Evolutionary conservation across 192 early-diverging fungal species (phyloP), one percentile per base, ranked within the genome.

Genomic region (Coemansia sp.): DNA sequence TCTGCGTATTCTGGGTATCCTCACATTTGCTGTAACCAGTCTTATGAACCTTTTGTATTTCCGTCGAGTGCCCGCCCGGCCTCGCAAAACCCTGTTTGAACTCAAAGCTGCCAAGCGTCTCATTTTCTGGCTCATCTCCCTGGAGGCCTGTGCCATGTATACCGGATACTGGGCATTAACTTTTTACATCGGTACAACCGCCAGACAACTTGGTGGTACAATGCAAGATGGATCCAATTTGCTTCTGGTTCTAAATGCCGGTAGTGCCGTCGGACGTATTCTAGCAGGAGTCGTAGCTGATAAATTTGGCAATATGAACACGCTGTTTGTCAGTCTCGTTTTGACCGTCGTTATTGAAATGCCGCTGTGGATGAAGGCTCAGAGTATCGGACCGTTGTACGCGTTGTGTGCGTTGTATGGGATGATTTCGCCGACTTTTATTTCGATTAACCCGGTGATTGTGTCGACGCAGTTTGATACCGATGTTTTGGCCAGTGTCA

Each of bases 1-100:
- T 3, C 78, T 95, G 25, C 86, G 91, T 18, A 82, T 91, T 38
- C 82, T 88, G 54, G 89, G 85, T 5, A 67, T 88, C 32, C 68
- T 89, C 5, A 69, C 69, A 0, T 83, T 85, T 60, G 68, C 20
- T 6, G 66, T 76, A 25, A 77, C 75, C 0, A 61, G 79, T 17
- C n/a, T 70, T 0, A 66, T 65, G 59, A 80, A 75, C 48, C 16
- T 63, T 14, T 38, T 80, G 1, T 80, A 80, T 36, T 69, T 66
- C 20, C 62, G 73, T 7, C 69, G 73, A 7, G 73, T 75, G 3
- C 78, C 78, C 0, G 79, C 85, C 31, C 55, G 87, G 34, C 83
- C 85, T 0, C 87, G 87, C 5, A 77, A 76, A 14, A 67, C 33
- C 57, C 16, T 82, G 30, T 58, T 76, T 29, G 75, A 82, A 12